Conservation (phyloP, 768 basidiomycete genomes). For the Mycena indigotica region DNA sequence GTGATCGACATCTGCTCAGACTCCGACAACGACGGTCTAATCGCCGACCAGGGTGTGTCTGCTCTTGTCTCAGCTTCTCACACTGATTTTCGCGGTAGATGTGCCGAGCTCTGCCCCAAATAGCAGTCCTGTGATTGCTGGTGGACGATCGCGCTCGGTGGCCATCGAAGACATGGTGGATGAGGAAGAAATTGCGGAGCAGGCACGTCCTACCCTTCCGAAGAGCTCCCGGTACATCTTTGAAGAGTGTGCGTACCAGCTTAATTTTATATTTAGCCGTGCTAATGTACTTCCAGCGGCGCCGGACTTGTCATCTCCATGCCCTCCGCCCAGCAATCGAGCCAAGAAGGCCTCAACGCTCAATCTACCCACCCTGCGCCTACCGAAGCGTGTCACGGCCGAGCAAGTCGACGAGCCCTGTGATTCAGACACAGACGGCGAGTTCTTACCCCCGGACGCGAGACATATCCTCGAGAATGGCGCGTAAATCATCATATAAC, state of each 20-base stretch:
- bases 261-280: background rate
- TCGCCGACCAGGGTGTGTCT: background rate
- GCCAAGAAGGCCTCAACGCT: too few relatives aligned
- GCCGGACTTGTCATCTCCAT: background rate
- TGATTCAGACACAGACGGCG: background rate
- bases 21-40: background rate
- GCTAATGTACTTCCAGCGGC: background rate
- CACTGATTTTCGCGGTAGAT: background rate
- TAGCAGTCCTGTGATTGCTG: background rate
- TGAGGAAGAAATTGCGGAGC: background rate
- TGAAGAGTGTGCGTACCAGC: background rate
- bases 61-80: background rate
- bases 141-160: background rate
- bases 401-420: background rate
- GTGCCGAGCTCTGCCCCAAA: background rate
- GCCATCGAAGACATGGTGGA: background rate
- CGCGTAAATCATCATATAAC: background rate
- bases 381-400: background rate
- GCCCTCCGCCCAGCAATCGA: background rate
- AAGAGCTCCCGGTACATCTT: background rate
- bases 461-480: background rate
- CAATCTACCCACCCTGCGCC: too few relatives aligned
- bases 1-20: background rate
- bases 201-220: background rate
- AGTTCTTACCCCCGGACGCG: background rate